These are phyloP conservation scores for Xylariaceae sp. DNA, from an alignment of 2,329 filamentous ascomycete genomes.

Conservation along the genomic window DNA sequence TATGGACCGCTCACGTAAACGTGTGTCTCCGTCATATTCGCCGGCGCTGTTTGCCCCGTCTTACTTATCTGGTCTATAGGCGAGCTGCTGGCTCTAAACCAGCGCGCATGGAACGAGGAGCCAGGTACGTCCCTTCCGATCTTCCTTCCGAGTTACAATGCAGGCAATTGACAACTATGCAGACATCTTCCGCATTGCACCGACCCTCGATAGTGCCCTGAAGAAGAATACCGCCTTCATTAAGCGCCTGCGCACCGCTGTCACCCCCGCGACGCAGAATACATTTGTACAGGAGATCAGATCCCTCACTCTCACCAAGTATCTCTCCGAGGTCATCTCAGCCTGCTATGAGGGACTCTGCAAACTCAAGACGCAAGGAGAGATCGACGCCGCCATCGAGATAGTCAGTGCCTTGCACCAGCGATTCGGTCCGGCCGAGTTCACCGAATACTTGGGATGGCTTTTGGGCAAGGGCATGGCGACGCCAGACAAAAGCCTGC, in stretches of 20 bases:
- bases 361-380: slow-evolving; percentile 83
- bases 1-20: slow-evolving; percentile 61
- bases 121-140: slow-evolving; percentile 49
- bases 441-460: slow-evolving; percentile 89
- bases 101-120: slow-evolving; percentile 81
- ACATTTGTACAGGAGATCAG: slow-evolving; percentile 88
- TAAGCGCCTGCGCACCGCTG: slow-evolving; percentile 84
- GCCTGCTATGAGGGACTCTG: slow-evolving; percentile 92
- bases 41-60: slow-evolving; percentile 1
- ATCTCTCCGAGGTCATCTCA: slow-evolving; percentile 92
- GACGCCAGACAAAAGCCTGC: slow-evolving; percentile 74
- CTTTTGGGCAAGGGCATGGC: slow-evolving; percentile 83
- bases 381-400: slow-evolving; percentile 86
- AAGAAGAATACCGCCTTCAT: slow-evolving; percentile 99
- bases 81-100: slow-evolving; percentile 84
- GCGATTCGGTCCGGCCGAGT: slow-evolving; percentile 82
- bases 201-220: slow-evolving; percentile 83
- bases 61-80: slow-evolving; percentile 43
- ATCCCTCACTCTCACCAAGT: slow-evolving; percentile 87
- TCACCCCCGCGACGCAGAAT: slow-evolving; percentile 68
- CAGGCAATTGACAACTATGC: not conserved
- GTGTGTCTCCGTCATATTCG: slow-evolving; percentile 32
- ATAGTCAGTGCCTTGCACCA: slow-evolving; percentile 94
- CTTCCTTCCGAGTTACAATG: not conserved
- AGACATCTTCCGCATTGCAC: slow-evolving; percentile 74